Evolutionary conservation across 768 basidiomycete genomes (phyloP), one percentile per base, ranked within the genome.

Genomic region (Kondoa malvinella): DNA sequence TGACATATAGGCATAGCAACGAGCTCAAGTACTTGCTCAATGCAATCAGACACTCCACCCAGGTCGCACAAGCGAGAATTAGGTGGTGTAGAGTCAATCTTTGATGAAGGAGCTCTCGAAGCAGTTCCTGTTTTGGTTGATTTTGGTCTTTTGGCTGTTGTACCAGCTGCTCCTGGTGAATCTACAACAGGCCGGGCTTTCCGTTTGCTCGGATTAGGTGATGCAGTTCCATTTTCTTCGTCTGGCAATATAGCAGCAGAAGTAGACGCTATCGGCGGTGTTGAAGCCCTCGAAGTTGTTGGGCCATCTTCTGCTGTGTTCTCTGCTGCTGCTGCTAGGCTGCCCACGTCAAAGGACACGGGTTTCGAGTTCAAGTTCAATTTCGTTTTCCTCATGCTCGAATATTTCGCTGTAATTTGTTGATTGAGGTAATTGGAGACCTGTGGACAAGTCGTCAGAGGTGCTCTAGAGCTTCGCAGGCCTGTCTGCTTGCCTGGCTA

Each of bases 1-100:
- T 96, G 92, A 65, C 86, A 85, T 0, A 99, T 78, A 0, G 95
- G 95, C 84, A 97, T 87, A 0, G 89, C 91, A 16, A 97, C 91
- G n/a, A 94, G 85, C 74, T 96, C 92, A 40, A 95, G 83, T 80
- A 97, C 84, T 76, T 92, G 92, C 75, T 94, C 91, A 17, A 96
- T 82, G 70, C 87, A 92, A 16, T 80, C 74, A 67, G 88, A 86
- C 2, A 96, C 82, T 8, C 94, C 95, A 16, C 92, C 95, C 0
- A 97, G 81, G 72, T 91, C 87, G 1, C 89, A 84, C 2, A 97
- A 79, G 8, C 89, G 82, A 0, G 87, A 83, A 0, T 82, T 76
- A 0, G 92, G 91, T 0, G 91, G 87, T 26, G 33, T 66, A 27
- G 30, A 27, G 25, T 59, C 40, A 59, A 40, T 59, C n/a, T 63